Base-by-base conservation (phyloP, 2,329 filamentous ascomycete species). In the Colletotrichum tamarilloi region DNA sequence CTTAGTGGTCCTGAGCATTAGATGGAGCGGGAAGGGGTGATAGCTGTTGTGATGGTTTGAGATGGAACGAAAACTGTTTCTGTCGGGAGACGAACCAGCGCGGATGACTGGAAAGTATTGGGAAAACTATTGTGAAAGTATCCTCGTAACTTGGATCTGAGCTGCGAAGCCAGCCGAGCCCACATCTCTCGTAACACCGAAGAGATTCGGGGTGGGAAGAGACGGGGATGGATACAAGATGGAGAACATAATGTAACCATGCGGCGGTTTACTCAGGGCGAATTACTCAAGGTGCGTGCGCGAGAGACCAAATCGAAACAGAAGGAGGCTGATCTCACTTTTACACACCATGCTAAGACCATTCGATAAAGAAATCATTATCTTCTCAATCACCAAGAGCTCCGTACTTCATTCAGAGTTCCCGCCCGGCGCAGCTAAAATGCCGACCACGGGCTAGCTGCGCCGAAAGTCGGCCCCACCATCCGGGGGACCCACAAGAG, bases 391-490 rank as follows among this genome's bases (percentile, higher is more conserved):
- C 52, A 49, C 12, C 28, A 12, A 7, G 6, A 26, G 38, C 24
- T 62, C 49, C 28, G 52, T 24, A 26, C 30, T 19, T 4, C 24
- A 22, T 14, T 35, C 26, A 14, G 11, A 16, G n/a, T 8, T 1
- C 16, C 30, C 24, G 16, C 19, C n/a, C 60, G 60, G 46, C 28
- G 28, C 46, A 35, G 7, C 32, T 14, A 16, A 53, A 4, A 7
- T 30, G 32, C 19, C 12, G 42, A 35, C 28, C 28, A 46, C 28
- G 19, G 22, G 11, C 11, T 53, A 19, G 28, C 69, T 32, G 58
- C 30, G 65, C 69, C 69, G 65, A 69, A 69, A 32, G 35, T 24
- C 69, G 69, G 65, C 69, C 69, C 69, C 69, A 42, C 53, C 38
- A 66, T 26, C 53, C 32, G 65, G 42, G 42, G 32, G 65, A 66